Evolutionary conservation across 2,329 filamentous ascomycete genomes (phyloP), one percentile per base, ranked within the genome.

Genomic region (Claviceps purpurea): DNA sequence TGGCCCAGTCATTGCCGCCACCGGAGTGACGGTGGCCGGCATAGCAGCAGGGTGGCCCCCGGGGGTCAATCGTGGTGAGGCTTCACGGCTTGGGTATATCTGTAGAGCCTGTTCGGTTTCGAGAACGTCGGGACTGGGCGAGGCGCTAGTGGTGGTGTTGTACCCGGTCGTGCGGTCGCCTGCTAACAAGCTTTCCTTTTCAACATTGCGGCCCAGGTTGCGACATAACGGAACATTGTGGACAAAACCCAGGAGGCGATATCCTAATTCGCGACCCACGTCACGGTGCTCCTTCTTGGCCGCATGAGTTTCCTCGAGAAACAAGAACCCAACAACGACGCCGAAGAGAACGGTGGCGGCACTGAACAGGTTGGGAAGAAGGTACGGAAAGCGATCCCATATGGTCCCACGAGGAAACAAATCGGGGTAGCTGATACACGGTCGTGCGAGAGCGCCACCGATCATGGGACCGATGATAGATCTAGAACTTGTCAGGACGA

Each of bases 391-490:
- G 41, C 71, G 74, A 52, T 91, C 89, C 75, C 93, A 95, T 54
- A 97, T 78, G 14, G 84, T 85, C 55, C 82, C 86, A 18, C 74
- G 73, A 11, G 75, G 65, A 64, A 96, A 97, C 38, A 88, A 60
- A 51, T 69, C 70, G 13, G 91, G 89, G 64, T 93, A 93, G 65
- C 81, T 89, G 56, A 83, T 76, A 62, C 89, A 93, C 20, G 93
- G 93, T 61, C 89, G 81, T 49, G 93, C 91, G 49, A 98, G 77
- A 53, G 88, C 82, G 61, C 93, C 93, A 62, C 93, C 93, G 63
- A 97, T 85, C 65, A 87, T 86, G 47, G 91, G 90, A 38, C 93
- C 93, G 59, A 96, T 76, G 61, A 97, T 95, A 30, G 91, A 95
- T 60, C 85, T 88, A 41, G 18, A 22, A 61, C 53, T 50, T 34